Evolutionary conservation across 257 asterid genomes (phyloP).

Genomic region (Solanum acaule): DNA sequence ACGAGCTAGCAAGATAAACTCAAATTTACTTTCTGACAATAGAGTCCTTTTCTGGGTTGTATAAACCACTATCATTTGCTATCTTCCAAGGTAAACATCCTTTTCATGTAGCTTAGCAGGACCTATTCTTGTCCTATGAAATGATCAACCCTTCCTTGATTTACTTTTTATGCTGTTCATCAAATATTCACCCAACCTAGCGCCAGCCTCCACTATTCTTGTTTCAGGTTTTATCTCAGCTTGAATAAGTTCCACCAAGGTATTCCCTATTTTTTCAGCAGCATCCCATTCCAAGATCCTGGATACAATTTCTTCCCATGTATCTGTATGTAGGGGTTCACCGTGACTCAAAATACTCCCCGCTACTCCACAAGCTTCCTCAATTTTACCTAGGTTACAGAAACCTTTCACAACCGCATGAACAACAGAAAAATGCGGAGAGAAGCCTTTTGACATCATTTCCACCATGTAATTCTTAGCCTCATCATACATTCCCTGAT

Average conservation of each 20-base stretch:
- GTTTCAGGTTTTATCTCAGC: conserved; percentile 50
- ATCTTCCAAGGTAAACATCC: neutral
- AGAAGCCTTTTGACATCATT: conserved; percentile 51
- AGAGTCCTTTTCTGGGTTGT: neutral
- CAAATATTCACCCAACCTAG: conserved; percentile 57
- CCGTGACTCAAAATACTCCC: conserved; percentile 38
- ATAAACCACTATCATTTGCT: neutral
- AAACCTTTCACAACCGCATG: conserved; percentile 55
- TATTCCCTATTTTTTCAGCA: conserved; percentile 16
- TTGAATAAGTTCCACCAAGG: conserved; percentile 35
- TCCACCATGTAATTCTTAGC: conserved; percentile 45
- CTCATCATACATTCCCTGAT: conserved; percentile 65
- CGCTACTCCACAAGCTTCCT: conserved; percentile 68
- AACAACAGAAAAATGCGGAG: conserved; percentile 60
- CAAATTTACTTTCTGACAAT: neutral
- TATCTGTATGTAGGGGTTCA: conserved; percentile 44
- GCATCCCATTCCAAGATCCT: conserved; percentile 39
- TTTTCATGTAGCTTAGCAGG: neutral
- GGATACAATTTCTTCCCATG: conserved; percentile 69
- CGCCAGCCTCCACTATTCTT: conserved; percentile 59
- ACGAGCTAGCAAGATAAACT: neutral
- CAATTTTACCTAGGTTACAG: conserved; percentile 48
- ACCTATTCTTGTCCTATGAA: neutral
- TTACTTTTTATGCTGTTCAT: conserved; percentile 30
- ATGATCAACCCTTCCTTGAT: conserved; percentile 26